Evolutionary conservation across 73 alveolate genomes (phyloP), one percentile per base, ranked within the genome.

Genomic region (Breviolum minutum): DNA sequence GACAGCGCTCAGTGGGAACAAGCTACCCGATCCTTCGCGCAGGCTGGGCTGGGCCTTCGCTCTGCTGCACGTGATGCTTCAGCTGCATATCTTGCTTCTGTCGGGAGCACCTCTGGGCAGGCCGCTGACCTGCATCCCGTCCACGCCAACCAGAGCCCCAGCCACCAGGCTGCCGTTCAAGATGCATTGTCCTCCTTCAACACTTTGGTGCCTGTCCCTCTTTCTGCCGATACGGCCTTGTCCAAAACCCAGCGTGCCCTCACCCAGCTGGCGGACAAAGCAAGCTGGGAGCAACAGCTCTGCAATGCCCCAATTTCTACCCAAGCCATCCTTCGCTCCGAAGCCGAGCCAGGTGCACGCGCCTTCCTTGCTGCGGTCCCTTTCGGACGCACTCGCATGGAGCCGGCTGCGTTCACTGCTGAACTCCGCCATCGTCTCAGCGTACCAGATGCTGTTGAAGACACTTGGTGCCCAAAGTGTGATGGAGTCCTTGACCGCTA

Each of bases 51-150:
- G 27, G 70, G 89, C 70, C 29, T 30, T 66, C 89, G 89, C 22
- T 54, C 27, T 4, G 89, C 89, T 8, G 68, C 69, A 32, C 70
- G 64, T 9, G 48, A 29, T 30, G 70, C 19, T 8, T 8, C 89
- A 6, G 89, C 89, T 7, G 89, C 89, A 66, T 81, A 81, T 69
- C n/a, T 81, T n/a, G 70, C 89, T 20, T 81, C 89, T 10, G 89
- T 17, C 11, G 70, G 87, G 0, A 40, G 92, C 20, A 40, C 74
- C 54, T 70, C 92, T 20, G 16, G 24, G 12, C 30, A 27, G 6
- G 40, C 74, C 24, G 73, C 74, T 16, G 87, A 77, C 13, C 63
- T 77, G 64, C 63, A n/a, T n/a, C n/a, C n/a, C n/a, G n/a, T n/a
- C n/a, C n/a, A n/a, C n/a, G n/a, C n/a, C n/a, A n/a, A n/a, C n/a